Evolutionary conservation across 2,329 filamentous ascomycete genomes (phyloP).

Genomic region (Paecilomyces sp.): DNA sequence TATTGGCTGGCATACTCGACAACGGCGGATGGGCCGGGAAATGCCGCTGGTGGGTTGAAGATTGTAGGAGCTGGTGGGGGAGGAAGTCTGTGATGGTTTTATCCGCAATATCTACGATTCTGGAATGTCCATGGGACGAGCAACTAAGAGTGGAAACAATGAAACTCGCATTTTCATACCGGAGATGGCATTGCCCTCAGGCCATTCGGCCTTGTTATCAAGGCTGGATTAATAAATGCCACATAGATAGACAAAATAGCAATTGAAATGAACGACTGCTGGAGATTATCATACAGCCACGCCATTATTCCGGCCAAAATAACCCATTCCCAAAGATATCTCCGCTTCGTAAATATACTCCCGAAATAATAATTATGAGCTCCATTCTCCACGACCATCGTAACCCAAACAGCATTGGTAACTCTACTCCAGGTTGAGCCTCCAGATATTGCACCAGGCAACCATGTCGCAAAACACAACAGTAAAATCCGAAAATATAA

Average conservation of each 20-base stretch:
- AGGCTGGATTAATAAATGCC: neutral
- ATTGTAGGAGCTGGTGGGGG: conserved; percentile 42
- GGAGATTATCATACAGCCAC: neutral
- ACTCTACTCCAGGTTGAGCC: neutral
- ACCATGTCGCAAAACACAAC: neutral
- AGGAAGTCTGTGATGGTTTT: conserved; percentile 21
- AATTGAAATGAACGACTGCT: neutral
- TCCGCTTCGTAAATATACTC: neutral
- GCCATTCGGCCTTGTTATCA: neutral
- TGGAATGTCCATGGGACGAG: neutral
- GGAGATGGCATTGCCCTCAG: too few relatives aligned
- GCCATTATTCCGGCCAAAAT: neutral
- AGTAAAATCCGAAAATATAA: neutral
- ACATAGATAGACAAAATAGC: neutral
- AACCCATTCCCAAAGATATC: neutral
- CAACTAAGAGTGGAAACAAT: neutral
- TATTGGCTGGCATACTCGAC: conserved; percentile 45
- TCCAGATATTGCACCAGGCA: neutral
- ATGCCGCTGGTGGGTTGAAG: conserved; percentile 35
- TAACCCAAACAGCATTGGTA: neutral
- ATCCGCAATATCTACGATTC: neutral
- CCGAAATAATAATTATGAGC: neutral
- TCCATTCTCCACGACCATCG: neutral
- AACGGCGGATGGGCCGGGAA: conserved; percentile 33
- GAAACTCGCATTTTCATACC: neutral